These are phyloP conservation scores for Kurtzmaniella quercitrusa DNA, from an alignment of 1,139 yeast species.

Conservation along the genomic window DNA sequence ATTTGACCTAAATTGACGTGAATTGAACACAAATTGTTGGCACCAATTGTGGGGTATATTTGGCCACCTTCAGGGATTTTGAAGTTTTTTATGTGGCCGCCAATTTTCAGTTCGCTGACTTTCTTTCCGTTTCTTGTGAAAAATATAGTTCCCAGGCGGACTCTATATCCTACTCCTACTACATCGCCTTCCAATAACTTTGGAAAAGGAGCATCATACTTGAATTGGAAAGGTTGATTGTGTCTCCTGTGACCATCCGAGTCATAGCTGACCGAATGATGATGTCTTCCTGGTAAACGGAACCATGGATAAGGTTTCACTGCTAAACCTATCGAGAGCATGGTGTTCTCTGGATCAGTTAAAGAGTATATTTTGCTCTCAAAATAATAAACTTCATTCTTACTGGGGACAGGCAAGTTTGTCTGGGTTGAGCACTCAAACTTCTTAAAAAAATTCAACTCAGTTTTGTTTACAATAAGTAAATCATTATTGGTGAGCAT, in stretches of 20 bases:
- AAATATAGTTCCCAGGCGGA: conserved; percentile 58
- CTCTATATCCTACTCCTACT: conserved; percentile 62
- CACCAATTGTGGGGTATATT: conserved; percentile 50
- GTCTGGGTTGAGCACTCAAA: conserved; percentile 79
- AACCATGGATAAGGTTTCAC: conserved; percentile 57
- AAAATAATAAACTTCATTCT: conserved; percentile 86
- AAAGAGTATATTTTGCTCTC: conserved; percentile 64
- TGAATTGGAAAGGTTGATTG: conserved; percentile 46
- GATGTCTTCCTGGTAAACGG: conserved; percentile 54
- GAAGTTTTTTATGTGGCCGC: conserved; percentile 60
- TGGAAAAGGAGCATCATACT: conserved; percentile 42
- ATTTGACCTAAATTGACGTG: conserved; percentile 57
- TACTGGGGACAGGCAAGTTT: conserved; percentile 81
- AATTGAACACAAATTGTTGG: conserved; percentile 47
- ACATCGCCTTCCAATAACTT: conserved; percentile 55
- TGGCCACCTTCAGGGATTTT: conserved; percentile 37
- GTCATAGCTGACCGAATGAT: conserved; percentile 47
- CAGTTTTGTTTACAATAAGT: conserved; percentile 67
- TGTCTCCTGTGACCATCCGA: conserved; percentile 50
- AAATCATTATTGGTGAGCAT: conserved; percentile 58
- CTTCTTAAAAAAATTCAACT: conserved; percentile 66
- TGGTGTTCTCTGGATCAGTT: conserved; percentile 52
- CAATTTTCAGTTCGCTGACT: conserved; percentile 59
- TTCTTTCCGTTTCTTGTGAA: conserved; percentile 71
- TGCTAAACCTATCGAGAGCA: conserved; percentile 44